These are phyloP conservation scores for Scutellaria baicalensis DNA, from an alignment of 257 asterid species.

Conservation along the genomic window DNA sequence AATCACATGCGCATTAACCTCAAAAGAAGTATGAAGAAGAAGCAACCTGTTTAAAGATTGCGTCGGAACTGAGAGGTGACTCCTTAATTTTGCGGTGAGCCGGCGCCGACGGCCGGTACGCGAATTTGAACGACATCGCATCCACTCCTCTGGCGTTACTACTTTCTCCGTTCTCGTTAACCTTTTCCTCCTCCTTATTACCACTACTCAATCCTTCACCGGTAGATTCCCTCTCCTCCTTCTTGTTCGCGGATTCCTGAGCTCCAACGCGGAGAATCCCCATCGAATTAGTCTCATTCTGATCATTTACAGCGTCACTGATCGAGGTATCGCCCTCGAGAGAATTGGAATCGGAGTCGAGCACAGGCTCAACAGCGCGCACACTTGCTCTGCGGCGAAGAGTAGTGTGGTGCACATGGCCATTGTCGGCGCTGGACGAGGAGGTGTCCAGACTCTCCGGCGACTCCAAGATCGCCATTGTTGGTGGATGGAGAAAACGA, in stretches of 20 bases:
- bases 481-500: neutral
- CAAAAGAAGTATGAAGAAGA: neutral
- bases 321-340: slow-evolving; percentile 21
- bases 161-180: slow-evolving; percentile 31
- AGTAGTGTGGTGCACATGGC: slow-evolving; percentile 9
- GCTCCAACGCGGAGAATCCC: slow-evolving; percentile 17
- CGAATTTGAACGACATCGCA: slow-evolving; percentile 28
- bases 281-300: slow-evolving; percentile 17
- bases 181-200: slow-evolving; percentile 24
- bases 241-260: slow-evolving; percentile 15
- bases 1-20: neutral
- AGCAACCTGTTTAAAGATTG: slow-evolving; percentile 81
- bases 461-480: slow-evolving; percentile 50
- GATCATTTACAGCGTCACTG: slow-evolving; percentile 15
- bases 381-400: slow-evolving; percentile 40
- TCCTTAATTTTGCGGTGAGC: slow-evolving; percentile 84
- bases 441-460: slow-evolving; percentile 37
- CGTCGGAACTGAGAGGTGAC: slow-evolving; percentile 95
- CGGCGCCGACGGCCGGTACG: slow-evolving; percentile 77
- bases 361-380: slow-evolving; percentile 14
- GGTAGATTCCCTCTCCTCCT: slow-evolving; percentile 21
- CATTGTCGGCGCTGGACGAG: slow-evolving; percentile 23
- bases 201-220: slow-evolving; percentile 21
- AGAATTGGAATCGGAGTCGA: slow-evolving; percentile 30
- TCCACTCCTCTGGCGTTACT: slow-evolving; percentile 16